A percentile compares a stretch with the other conserved stretches of the same genome.
These are phyloP conservation scores for Paraphoma chrysanthemicola DNA, from an alignment of 2,329 filamentous ascomycete species.

Conservation along the genomic window DNA sequence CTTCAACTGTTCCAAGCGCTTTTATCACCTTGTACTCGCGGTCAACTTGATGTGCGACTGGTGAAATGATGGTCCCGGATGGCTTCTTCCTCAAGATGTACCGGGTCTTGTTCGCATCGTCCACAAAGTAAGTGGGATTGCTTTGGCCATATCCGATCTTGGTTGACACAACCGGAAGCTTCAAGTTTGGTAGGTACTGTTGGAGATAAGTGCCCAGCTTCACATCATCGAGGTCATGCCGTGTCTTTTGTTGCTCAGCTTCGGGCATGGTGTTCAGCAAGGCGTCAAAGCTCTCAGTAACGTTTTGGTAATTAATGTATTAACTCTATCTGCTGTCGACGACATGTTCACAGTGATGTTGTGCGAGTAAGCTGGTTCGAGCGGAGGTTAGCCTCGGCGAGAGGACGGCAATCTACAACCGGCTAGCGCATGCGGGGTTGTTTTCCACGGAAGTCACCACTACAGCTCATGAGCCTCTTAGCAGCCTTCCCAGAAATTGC, in stretches of 20 bases:
- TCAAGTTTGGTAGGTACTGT: conserved; percentile 31
- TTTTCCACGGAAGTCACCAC: no score
- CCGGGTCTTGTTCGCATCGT: conserved; percentile 65
- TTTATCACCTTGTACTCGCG: conserved; percentile 90
- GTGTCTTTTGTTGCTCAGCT: conserved; percentile 19
- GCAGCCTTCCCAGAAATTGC: no score
- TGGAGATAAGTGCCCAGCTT: conserved; percentile 38
- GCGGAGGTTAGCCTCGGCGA: conserved; percentile 30
- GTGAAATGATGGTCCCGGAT: conserved; percentile 86
- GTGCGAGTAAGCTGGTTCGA: conserved; percentile 19
- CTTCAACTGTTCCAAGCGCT: conserved; percentile 73
- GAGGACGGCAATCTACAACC: not conserved
- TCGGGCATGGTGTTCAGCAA: conserved; percentile 15
- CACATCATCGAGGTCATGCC: conserved; percentile 40
- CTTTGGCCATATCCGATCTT: conserved; percentile 97
- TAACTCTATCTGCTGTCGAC: no score
- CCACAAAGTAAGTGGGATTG: conserved; percentile 94
- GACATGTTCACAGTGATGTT: no score
- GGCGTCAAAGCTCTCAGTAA: no score
- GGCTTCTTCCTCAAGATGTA: conserved; percentile 97
- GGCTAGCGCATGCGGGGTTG: conserved; percentile 19
- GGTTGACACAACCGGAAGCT: conserved; percentile 36
- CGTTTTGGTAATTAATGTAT: no score
- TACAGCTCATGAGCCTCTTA: no score
- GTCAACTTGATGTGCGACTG: conserved; percentile 93